phyloP scores from a whole-genome alignment of 192 early-diverging fungal genomes.

The Chytriomyces confervae region DNA sequence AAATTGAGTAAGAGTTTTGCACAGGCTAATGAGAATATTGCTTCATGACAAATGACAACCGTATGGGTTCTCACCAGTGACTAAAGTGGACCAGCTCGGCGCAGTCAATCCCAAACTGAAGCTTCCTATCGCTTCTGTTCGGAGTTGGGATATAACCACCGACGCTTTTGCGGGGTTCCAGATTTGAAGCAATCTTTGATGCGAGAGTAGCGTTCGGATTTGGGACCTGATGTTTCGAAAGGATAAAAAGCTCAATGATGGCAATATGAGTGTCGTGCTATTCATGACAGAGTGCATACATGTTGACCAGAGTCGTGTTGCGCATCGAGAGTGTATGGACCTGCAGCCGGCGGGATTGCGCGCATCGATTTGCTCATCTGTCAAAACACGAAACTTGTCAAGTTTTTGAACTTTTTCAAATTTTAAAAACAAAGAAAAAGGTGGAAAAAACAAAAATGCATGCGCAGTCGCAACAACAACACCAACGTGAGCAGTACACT shows the following conservation, averaged over 20 bases:
- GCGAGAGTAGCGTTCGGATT: background rate
- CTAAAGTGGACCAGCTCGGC: slow-evolving; percentile 59
- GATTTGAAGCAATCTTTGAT: background rate
- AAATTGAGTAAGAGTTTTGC: background rate
- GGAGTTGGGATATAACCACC: slow-evolving; percentile 37
- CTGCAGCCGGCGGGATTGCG: slow-evolving; percentile 11
- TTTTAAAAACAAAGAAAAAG: no score
- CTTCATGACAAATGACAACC: background rate
- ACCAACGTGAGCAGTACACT: no score
- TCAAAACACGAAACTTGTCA: background rate
- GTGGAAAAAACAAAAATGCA: no score
- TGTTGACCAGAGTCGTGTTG: background rate
- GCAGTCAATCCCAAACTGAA: slow-evolving; percentile 62
- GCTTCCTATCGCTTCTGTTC: slow-evolving; percentile 39
- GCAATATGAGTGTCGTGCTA: background rate
- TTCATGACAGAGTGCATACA: background rate
- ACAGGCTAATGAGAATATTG: slow-evolving; percentile 1
- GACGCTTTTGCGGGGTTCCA: background rate
- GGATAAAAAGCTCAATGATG: background rate
- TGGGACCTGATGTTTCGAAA: background rate
- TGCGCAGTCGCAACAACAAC: no score
- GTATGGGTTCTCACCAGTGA: slow-evolving; percentile 47
- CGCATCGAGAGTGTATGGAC: slow-evolving; percentile 2
- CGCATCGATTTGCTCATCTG: background rate
- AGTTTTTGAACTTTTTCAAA: background rate